Base-by-base conservation (phyloP, 768 basidiomycete genomes). In the Tulasnella sp. region DNA sequence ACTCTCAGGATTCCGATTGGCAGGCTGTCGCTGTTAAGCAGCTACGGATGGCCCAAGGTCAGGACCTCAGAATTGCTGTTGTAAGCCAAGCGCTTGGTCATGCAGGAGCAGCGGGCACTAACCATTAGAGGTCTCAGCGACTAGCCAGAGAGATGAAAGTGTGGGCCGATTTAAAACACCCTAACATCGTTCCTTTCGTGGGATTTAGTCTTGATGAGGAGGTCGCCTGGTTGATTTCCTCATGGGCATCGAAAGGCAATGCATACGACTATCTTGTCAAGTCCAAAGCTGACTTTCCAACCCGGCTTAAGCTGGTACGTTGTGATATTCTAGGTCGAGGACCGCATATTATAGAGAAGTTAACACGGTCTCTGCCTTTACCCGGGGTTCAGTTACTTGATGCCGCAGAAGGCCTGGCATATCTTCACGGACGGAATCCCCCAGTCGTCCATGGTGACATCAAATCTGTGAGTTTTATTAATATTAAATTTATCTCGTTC, bases 381-480 rank as follows among this genome's bases (percentile, higher is more conserved):
- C 4, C 52, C 14, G 46, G 46, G 0, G 8, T 52, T 24, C 71
- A 81, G 80, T 36, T 81, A 21, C 74, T 79, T 34, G 80, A 79
- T 24, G 68, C 75, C 40, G 80, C 80, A 9, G 72, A 79, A 44
- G 81, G 81, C 16, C 78, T 82, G 6, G 39, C 31, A 21, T 81
- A 82, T 77, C 46, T 82, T 18, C 81, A 82, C 44, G 79, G 36
- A 19, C 77, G 40, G 27, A 42, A 44, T 39, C 80, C 80, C 36
- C 77, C 81, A 21, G 73, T 82, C 36, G 77, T 74, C 12, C 81
- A 82, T 71, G 81, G 81, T n/a, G 81, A 82, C 52, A 75, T 82
- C n/a, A 81, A 81, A 79, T 68, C 75, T 24, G 81, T 82, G 21
- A 62, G 81, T 27, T 18, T 36, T 36, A n/a, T 24, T n/a, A n/a